A percentile compares a stretch with the other conserved stretches of the same genome.
These are phyloP conservation scores for Colletotrichum agaves DNA, from an alignment of 2,329 filamentous ascomycete genomes.

Conservation along the genomic window DNA sequence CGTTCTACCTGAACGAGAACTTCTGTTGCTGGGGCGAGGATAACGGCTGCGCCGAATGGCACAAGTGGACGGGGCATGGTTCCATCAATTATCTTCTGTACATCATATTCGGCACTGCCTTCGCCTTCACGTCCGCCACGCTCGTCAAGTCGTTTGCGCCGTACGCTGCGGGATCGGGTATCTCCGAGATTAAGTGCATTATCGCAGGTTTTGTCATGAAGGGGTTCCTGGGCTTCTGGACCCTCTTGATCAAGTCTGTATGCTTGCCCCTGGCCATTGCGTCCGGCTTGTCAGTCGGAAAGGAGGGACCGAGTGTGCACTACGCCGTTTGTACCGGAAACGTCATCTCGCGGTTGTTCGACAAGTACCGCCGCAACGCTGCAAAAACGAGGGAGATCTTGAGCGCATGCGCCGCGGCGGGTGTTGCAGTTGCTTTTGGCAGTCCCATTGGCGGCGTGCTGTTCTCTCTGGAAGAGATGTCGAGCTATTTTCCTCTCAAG, in stretches of 20 bases:
- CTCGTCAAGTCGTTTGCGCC: slow-evolving; percentile 93
- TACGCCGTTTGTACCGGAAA: slow-evolving; percentile 98
- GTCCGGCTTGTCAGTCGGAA: slow-evolving; percentile 93
- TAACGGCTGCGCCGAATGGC: slow-evolving; percentile 89
- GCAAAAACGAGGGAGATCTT: slow-evolving; percentile 95
- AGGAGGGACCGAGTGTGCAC: slow-evolving; percentile 98
- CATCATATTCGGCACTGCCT: slow-evolving; percentile 83
- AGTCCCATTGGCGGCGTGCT: slow-evolving; percentile 96
- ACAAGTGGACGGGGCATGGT: slow-evolving; percentile 83
- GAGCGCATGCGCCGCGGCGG: slow-evolving; percentile 92
- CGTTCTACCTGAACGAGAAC: slow-evolving; percentile 95
- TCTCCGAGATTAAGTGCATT: slow-evolving; percentile 99
- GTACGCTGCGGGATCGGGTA: slow-evolving; percentile 95
- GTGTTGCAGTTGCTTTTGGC: slow-evolving; percentile 95
- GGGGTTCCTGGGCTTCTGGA: slow-evolving; percentile 92
- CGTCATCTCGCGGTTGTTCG: slow-evolving; percentile 92
- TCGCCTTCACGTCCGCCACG: slow-evolving; percentile 83
- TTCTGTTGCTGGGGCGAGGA: slow-evolving; percentile 99
- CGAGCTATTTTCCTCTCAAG: slow-evolving; percentile 94
- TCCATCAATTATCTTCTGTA: slow-evolving; percentile 89
- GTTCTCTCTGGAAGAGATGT: slow-evolving; percentile 98
- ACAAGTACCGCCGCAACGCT: slow-evolving; percentile 90
- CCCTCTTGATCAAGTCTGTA: slow-evolving; percentile 92
- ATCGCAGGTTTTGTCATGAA: slow-evolving; percentile 99
- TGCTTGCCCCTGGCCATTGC: slow-evolving; percentile 91